These are phyloP conservation scores for Colletotrichum higginsianum DNA, from an alignment of 2,329 filamentous ascomycete species.

Conservation along the genomic window DNA sequence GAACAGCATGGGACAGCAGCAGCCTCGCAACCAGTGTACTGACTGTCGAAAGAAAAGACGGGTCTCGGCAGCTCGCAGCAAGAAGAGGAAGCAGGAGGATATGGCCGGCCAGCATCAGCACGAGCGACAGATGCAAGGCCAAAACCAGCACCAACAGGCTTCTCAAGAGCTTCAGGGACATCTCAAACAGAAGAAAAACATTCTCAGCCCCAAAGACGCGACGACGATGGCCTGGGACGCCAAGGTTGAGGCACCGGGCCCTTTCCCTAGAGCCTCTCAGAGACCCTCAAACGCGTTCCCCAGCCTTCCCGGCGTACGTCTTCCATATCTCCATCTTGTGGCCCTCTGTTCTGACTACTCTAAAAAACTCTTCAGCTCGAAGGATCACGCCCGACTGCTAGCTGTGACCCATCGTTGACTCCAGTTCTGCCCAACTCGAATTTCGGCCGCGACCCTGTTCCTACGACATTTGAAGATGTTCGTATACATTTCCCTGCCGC, in stretches of 20 bases:
- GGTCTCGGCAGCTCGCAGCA: conserved; percentile 3
- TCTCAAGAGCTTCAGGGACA: background rate
- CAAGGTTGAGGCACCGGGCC: background rate
- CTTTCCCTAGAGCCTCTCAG: too few species aligned
- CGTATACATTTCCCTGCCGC: background rate
- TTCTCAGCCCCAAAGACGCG: too few species aligned
- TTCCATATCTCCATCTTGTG: too few species aligned
- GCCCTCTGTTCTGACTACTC: background rate
- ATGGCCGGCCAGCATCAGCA: background rate
- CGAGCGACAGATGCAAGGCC: background rate
- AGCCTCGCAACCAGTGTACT: conserved; percentile 3
- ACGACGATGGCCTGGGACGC: background rate
- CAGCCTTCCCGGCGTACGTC: background rate
- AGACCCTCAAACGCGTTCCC: background rate
- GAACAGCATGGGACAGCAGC: background rate
- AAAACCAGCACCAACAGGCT: background rate
- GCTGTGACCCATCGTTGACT: background rate
- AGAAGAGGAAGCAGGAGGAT: background rate
- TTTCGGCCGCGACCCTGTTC: too few species aligned
- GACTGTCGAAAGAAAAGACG: conserved; percentile 22
- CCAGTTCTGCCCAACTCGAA: background rate
- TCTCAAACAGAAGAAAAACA: too few species aligned
- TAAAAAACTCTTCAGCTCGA: background rate
- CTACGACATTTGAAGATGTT: background rate
- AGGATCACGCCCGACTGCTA: background rate